Base-by-base conservation (phyloP, 768 basidiomycete genomes). In the Pleurotus pulmonarius region DNA sequence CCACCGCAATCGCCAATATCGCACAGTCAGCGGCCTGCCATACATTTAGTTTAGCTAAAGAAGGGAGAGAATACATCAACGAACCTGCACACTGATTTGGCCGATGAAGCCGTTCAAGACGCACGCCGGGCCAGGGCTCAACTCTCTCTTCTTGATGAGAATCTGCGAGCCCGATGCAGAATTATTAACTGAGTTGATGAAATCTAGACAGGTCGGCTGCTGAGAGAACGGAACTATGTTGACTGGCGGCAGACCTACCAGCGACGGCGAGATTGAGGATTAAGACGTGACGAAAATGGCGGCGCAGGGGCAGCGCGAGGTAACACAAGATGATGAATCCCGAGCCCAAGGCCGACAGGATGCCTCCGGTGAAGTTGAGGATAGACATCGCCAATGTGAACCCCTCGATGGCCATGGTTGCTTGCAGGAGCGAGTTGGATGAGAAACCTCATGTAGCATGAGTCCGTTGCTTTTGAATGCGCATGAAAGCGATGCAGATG, bases 351-450 rank as follows among this genome's bases (percentile, higher is more conserved):
- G 49, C 38, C 4, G 60, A 61, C 26, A 59, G 47, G 41, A 59
- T 39, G 48, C 58, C 45, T 6, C 55, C 49, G 5, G 41, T 25
- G 34, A 61, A 39, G 12, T 56, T 61, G 43, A 61, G 44, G 22
- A 53, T 39, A 18, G 51, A 53, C 51, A 53, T 53, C n/a, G 51
- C 51, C 16, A 53, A 39, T 5, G 15, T 15, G 22, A 53, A 53
- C 11, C 51, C 51, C 41, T 59, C 8, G 67, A 69, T 57, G 57
- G 66, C 25, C 57, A 55, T 39, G 48, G 60, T 54, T 22, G 51
- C 16, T 39, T 38, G 34, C 37, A 16, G 22, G 16, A 39, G n/a
- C 37, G 51, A 39, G 18, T 25, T 18, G 39, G 18, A 38, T 20
- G 49, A 37, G 49, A 34, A 34, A 34, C 49, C 29, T 25, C 49